Evolutionary conservation across 2,329 filamentous ascomycete genomes (phyloP).

Genomic region (Scytalidium sp.): DNA sequence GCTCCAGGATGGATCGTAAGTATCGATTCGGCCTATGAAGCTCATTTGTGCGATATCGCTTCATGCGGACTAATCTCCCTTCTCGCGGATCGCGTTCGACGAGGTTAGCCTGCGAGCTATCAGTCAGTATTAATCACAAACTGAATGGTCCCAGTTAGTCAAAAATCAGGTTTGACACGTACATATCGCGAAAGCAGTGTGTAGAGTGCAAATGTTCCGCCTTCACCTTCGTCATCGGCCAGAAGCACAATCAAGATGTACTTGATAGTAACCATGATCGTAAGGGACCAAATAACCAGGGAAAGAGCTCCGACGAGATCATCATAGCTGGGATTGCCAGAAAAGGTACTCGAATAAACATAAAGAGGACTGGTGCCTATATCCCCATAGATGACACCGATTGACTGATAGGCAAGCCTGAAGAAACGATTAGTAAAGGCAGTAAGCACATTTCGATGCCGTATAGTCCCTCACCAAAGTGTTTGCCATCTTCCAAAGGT

Average conservation of each 20-base stretch:
- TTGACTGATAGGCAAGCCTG: conserved; percentile 61
- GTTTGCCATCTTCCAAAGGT: no score
- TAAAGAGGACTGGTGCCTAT: conserved; percentile 65
- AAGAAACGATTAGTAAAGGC: no score
- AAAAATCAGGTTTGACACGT: no score
- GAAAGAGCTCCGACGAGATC: conserved; percentile 64
- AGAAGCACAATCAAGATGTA: conserved; percentile 63
- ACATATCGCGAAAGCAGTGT: conserved; percentile 60
- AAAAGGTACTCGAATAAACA: conserved; percentile 67
- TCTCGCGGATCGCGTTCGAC: conserved; percentile 54
- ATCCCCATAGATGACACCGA: conserved; percentile 67
- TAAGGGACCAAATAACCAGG: conserved; percentile 67
- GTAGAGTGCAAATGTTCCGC: conserved; percentile 67
- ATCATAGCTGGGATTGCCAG: conserved; percentile 48
- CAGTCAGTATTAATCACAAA: no score
- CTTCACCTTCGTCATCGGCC: conserved; percentile 69
- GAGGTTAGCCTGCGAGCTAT: no score
- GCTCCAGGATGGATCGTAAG: no score
- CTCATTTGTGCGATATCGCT: no score
- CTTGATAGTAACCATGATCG: conserved; percentile 67
- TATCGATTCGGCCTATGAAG: no score
- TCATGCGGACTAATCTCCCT: no score
- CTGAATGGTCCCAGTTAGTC: no score
- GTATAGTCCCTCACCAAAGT: no score
- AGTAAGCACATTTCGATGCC: no score